Base-by-base conservation (phyloP, 2,329 filamentous ascomycete species). In the Cladophialophora yegresii region DNA sequence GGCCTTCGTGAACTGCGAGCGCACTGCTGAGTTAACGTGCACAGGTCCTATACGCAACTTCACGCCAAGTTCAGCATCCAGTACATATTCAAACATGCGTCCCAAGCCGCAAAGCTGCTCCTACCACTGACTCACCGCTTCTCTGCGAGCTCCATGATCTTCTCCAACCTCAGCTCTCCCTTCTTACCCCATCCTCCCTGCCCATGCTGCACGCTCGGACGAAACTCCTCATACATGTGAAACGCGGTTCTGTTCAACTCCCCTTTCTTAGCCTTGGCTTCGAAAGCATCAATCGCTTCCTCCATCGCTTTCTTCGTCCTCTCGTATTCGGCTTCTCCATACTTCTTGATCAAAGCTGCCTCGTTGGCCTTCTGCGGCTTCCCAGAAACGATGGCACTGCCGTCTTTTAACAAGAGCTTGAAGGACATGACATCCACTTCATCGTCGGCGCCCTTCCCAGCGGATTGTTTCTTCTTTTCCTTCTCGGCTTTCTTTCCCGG, bases 101-200 rank as follows among this genome's bases (percentile, higher is more conserved):
- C 16, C 16, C 13, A 6, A 40, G n/a, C 16, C 0, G 2, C 6
- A n/a, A 4, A 40, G 36, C 36, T 8, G 36, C 36, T n/a, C 36
- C 6, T 3, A 50, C 12, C 16, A 6, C 43, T 10, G 10, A 22
- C 2, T 53, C 54, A 59, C 36, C 50, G 23, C 33, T 60, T 43
- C 50, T 58, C 47, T 7, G 67, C 60, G 10, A 57, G 58, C 4
- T 65, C 61, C 26, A 51, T 55, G 51, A 96, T 90, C 68, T 86
- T 85, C 9, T 79, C 79, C 45, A 96, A 75, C 70, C 81, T 86
- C 33, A 96, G 79, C 59, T 81, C 79, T 1, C 89, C 91, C 75
- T 93, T 96, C n/a, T 88, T 89, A 22, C 92, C 91, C 92, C 92
- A 96, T 0, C 92, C 92, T n/a, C 86, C 84, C 47, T 85, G 84